Evolutionary conservation across 441 rosid genomes (phyloP), one percentile per base, ranked within the genome.

Genomic region (Erodium chrysanthum): DNA sequence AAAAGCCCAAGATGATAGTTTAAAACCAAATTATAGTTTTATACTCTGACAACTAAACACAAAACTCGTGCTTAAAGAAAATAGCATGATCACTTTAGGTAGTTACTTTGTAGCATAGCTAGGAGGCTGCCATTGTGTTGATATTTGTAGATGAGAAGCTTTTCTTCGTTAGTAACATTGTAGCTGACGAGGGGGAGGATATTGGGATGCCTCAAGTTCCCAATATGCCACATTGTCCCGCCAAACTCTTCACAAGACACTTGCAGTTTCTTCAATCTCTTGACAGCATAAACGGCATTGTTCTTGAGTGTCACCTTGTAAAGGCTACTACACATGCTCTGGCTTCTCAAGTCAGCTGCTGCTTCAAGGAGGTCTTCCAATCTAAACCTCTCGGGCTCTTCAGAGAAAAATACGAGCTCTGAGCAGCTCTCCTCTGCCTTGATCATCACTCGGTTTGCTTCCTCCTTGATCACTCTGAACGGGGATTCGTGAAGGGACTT

Each of bases 331-430:
- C 77, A 71, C 23, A 70, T 31, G 33, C 69, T 75, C 63, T 83
- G 85, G 72, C 65, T 77, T 65, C 59, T 67, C 33, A 85, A 66
- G 66, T 87, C 82, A 17, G 92, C 92, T 4, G 85, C 75, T 12
- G 89, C 85, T 65, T 82, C 85, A 11, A 86, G 71, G 42, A 86
- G 89, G 21, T 84, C 89, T 1, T 79, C 84, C 70, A 83, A 66
- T 60, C 71, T 68, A 69, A 86, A 85, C 44, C 79, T 77, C 59
- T 82, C 88, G 0, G 70, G 20, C 66, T 85, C 79, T 8, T 82
- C 80, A 7, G 77, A 80, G 2, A 87, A 83, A 74, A 85, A 82
- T 10, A 80, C 73, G 2, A 87, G 83, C 73, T 82, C 85, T 4
- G 79, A 73, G 3, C 54, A 64, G 61, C 9, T 64, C 35, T 74